phyloP scores from a whole-genome alignment of 2,329 filamentous ascomycete genomes.

The Zalaria sp. region DNA sequence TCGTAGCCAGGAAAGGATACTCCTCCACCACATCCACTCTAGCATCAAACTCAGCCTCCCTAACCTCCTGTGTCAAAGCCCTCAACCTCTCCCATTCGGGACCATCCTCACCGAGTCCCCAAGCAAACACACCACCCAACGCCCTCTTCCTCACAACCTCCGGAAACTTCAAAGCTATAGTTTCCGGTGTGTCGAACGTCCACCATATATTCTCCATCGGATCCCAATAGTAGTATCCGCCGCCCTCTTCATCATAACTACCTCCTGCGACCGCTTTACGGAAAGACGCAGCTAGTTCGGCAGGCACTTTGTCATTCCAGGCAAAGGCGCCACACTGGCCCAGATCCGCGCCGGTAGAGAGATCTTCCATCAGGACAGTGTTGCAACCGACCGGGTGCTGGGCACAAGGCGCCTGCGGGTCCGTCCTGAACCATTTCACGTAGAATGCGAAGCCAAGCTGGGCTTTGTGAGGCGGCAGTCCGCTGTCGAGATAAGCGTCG shows the following conservation, averaged over 20 bases:
- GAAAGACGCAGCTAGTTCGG: constrained; percentile 44
- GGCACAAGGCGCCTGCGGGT: constrained; percentile 32
- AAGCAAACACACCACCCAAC: constrained; percentile 61
- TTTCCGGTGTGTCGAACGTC: constrained; percentile 54
- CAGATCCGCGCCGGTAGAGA: constrained; percentile 36
- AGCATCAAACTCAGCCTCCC: too few species aligned
- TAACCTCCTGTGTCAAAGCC: too few species aligned
- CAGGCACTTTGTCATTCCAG: constrained; percentile 27
- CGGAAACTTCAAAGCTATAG: constrained; percentile 48
- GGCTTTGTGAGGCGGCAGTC: constrained; percentile 40
- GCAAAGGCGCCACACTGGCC: constrained; percentile 8
- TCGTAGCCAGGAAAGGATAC: too few species aligned
- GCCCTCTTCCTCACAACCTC: constrained; percentile 40
- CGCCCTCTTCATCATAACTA: constrained; percentile 40
- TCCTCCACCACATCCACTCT: too few species aligned
- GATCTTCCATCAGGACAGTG: constrained; percentile 44
- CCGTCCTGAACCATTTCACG: constrained; percentile 50
- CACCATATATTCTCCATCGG: constrained; percentile 46
- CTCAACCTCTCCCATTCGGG: constrained; percentile 13
- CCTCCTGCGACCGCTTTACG: constrained; percentile 38
- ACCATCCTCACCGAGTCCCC: constrained; percentile 58
- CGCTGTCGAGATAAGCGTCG: constrained; percentile 44
- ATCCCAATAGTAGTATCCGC: constrained; percentile 60
- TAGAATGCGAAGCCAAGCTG: constrained; percentile 58
- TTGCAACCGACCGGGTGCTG: constrained; percentile 42